Evolutionary conservation across 495 filamentous ascomycete genomes (phyloP).

Genomic region (Clavariopsis aquatica): DNA sequence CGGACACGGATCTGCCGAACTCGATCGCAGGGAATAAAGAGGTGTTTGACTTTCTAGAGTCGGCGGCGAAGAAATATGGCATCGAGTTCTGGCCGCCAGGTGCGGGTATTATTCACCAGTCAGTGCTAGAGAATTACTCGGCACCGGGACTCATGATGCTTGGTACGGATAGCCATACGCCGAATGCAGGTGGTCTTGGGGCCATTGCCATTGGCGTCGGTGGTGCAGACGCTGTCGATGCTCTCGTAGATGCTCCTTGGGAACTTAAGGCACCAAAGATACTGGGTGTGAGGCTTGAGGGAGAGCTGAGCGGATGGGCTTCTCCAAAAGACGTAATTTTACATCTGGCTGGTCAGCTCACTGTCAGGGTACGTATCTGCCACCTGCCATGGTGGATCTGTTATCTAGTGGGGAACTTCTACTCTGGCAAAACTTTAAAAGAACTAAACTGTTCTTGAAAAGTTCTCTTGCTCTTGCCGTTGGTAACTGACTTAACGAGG

Average conservation of each 20-base stretch:
- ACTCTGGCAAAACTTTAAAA: too few species aligned
- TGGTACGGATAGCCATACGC: slow-evolving; percentile 98
- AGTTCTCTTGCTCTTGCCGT: too few species aligned
- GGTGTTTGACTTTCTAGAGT: slow-evolving; percentile 96
- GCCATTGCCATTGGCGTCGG: slow-evolving; percentile 97
- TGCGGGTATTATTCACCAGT: slow-evolving; percentile 99
- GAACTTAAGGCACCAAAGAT: slow-evolving; percentile 92
- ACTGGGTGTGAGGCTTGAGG: slow-evolving; percentile 81
- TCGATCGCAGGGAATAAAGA: slow-evolving; percentile 93
- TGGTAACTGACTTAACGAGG: too few species aligned
- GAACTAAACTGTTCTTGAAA: too few species aligned
- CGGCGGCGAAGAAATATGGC: slow-evolving; percentile 90
- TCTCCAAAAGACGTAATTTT: slow-evolving; percentile 95
- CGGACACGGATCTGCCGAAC: slow-evolving; percentile 80
- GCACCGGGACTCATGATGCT: slow-evolving; percentile 98
- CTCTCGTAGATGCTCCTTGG: slow-evolving; percentile 94
- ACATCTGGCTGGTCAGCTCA: slow-evolving; percentile 82
- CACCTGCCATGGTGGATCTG: too few species aligned
- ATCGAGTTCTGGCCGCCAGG: slow-evolving; percentile 99
- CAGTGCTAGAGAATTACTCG: slow-evolving; percentile 97
- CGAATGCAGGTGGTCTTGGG: slow-evolving; percentile 89
- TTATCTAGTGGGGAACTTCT: too few species aligned
- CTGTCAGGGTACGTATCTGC: slow-evolving; percentile 66
- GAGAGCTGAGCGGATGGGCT: slow-evolving; percentile 84
- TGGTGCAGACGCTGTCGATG: slow-evolving; percentile 96